Percentiles rank a stretch among this genome's conserved stretches.
Conservation (phyloP, 2,329 filamentous ascomycete species). For the Triangularia setosa region DNA sequence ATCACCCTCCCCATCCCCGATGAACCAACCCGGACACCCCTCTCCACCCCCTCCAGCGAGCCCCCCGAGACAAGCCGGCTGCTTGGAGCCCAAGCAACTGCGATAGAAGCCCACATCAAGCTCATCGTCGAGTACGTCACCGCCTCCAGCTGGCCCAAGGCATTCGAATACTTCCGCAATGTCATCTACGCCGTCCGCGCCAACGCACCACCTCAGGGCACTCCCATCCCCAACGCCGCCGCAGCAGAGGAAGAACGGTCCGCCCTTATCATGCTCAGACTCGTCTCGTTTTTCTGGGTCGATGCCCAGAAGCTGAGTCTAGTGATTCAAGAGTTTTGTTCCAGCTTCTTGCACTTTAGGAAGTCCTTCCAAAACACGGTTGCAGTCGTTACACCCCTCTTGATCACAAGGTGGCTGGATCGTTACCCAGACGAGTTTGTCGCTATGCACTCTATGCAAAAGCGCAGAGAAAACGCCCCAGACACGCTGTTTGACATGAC, state of each 20-base stretch:
- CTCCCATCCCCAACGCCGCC: slow-evolving; percentile 35
- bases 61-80: slow-evolving; percentile 32
- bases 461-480: slow-evolving; percentile 59
- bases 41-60: slow-evolving; percentile 36
- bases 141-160: slow-evolving; percentile 58
- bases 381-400: slow-evolving; percentile 57
- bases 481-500: slow-evolving; percentile 69
- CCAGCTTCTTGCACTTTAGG: slow-evolving; percentile 63
- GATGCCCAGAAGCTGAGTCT: slow-evolving; percentile 58
- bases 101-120: slow-evolving; percentile 54
- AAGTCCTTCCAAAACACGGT: slow-evolving; percentile 61
- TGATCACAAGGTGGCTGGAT: slow-evolving; percentile 64
- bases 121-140: slow-evolving; percentile 60
- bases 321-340: slow-evolving; percentile 63
- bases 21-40: slow-evolving; percentile 27
- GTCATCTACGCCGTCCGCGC: slow-evolving; percentile 50
- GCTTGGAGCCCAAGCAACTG: slow-evolving; percentile 36
- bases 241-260: slow-evolving; percentile 48
- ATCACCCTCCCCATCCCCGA: slow-evolving; percentile 32
- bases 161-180: slow-evolving; percentile 56
- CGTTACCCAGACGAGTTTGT: slow-evolving; percentile 63
- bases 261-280: slow-evolving; percentile 52
- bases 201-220: slow-evolving; percentile 37
- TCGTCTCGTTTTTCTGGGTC: slow-evolving; percentile 62
- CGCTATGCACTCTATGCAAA: slow-evolving; percentile 56